A percentile compares a stretch with the other conserved stretches of the same genome.
phyloP scores from a whole-genome alignment of 805 yeast species.

The Crinitomyces ghanaensis region DNA sequence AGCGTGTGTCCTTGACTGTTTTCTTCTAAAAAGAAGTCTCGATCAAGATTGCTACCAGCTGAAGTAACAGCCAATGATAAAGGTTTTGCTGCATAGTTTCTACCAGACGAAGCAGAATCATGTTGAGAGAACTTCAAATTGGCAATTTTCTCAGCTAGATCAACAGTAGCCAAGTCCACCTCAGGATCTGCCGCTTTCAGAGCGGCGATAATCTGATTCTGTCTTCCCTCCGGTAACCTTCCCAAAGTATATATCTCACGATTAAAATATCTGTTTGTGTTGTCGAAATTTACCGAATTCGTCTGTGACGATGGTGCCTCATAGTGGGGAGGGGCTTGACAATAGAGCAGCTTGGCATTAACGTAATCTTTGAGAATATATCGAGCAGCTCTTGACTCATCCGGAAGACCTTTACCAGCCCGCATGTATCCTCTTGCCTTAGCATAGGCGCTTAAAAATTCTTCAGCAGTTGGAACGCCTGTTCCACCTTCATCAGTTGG shows the following conservation, averaged over 20 bases:
- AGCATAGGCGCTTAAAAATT: constrained; percentile 82
- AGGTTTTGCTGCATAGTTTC: constrained; percentile 49
- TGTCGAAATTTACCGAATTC: constrained; percentile 9
- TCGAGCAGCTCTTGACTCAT: constrained; percentile 89
- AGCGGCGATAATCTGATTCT: constrained; percentile 51
- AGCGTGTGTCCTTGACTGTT: constrained; percentile 49
- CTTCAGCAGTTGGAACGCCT: constrained; percentile 80
- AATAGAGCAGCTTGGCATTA: constrained; percentile 74
- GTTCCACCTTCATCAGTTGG: constrained; percentile 79
- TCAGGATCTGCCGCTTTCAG: constrained; percentile 31
- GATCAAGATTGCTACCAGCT: constrained; percentile 74
- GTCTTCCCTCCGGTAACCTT: constrained; percentile 60
- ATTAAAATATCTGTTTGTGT: constrained; percentile 62
- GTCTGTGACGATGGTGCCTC: too few relatives aligned
- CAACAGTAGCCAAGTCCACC: constrained; percentile 39
- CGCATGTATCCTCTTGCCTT: constrained; percentile 91
- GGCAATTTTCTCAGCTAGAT: constrained; percentile 57
- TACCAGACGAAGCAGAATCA: constrained; percentile 52
- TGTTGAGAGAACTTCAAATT: constrained; percentile 73
- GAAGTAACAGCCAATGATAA: constrained; percentile 33
- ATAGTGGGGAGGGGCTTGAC: constrained; percentile 76
- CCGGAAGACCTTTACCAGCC: constrained; percentile 94
- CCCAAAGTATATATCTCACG: constrained; percentile 56
- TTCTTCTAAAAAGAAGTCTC: constrained; percentile 70
- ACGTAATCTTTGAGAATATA: constrained; percentile 90